Percentiles rank a stretch among this genome's conserved stretches.
Evolutionary conservation across 164 flowering plant species (phyloP).

Genomic region (Magnolia kwangsiensis): DNA sequence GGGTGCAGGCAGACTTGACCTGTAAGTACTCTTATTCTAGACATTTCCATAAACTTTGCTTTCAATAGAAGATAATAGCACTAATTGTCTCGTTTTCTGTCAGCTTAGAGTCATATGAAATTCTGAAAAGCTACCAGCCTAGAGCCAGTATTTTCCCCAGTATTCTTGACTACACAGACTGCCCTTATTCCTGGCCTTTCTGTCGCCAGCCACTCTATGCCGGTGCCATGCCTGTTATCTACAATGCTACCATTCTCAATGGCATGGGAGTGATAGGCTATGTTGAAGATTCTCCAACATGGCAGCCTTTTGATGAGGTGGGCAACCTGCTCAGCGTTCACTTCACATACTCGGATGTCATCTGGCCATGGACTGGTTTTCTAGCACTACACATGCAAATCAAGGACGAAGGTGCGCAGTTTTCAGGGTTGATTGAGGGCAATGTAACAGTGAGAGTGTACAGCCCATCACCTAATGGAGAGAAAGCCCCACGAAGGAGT

Average conservation of each 20-base stretch:
- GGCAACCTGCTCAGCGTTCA: slow-evolving; percentile 89
- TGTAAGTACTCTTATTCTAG: slow-evolving; percentile 51
- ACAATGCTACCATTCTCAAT: slow-evolving; percentile 88
- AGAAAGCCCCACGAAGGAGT: slow-evolving; percentile 39
- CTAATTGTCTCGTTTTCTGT: slow-evolving; percentile 24
- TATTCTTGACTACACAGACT: slow-evolving; percentile 78
- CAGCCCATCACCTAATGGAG: slow-evolving; percentile 81
- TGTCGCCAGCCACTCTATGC: slow-evolving; percentile 99
- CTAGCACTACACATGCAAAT: slow-evolving; percentile 94
- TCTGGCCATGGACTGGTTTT: slow-evolving; percentile 99
- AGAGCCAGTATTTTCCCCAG: slow-evolving; percentile 94
- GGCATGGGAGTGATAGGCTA: slow-evolving; percentile 98
- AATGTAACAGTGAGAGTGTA: slow-evolving; percentile 71
- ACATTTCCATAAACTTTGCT: background rate
- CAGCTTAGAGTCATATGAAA: slow-evolving; percentile 93
- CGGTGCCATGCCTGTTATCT: slow-evolving; percentile 98
- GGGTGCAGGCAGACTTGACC: slow-evolving; percentile 96
- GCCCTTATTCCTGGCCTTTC: slow-evolving; percentile 99
- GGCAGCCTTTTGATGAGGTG: slow-evolving; percentile 81
- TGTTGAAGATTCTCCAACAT: slow-evolving; percentile 67
- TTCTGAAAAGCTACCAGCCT: slow-evolving; percentile 78
- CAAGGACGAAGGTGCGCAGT: slow-evolving; percentile 88
- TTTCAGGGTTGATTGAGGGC: slow-evolving; percentile 87
- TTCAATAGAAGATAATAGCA: slow-evolving; percentile 8
- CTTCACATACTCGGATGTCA: slow-evolving; percentile 76